Base-by-base conservation (phyloP, 2,329 filamentous ascomycete genomes). In the Clonostachys sp. region DNA sequence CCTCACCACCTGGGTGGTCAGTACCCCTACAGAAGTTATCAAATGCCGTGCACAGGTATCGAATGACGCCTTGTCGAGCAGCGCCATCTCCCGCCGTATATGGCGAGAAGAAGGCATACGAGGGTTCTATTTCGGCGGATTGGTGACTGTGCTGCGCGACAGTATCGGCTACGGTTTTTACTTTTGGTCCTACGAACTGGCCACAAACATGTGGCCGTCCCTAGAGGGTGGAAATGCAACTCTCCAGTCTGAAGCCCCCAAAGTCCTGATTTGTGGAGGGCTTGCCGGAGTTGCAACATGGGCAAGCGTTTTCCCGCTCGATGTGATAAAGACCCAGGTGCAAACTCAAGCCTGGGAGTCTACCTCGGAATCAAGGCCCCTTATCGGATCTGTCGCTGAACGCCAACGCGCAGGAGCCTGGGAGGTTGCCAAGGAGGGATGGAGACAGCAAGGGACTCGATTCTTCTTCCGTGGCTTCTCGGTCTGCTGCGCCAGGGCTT, bases 81-180 rank as follows among this genome's bases (percentile, higher is more conserved):
- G 78, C 79, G 64, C 63, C 5, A 82, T 94, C 46, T 75, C 83
- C 3, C 79, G 75, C 45, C 72, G 81, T 18, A 80, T 89, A 24
- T 71, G 83, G 57, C 73, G 65, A 35, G 68, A 63, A 2, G 64
- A 74, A 46, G 81, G 86, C 5, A 73, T 89, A 5, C 73, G 76
- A 38, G 91, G 91, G 0, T 66, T 96, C 18, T 96, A 95, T 61
- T 78, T 84, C 51, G 92, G 91, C 17, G 92, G 92, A 17, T 74
- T 71, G 1, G 82, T 96, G 14, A 97, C 92, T 1, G 89, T 86
- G 46, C 62, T 92, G 39, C 78, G 92, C 44, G 92, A 97, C 66
- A 86, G 86, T 49, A 80, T 96, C 47, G 92, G 92, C n/a, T 97
- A 96, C 67, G 92, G 91, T 0, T 96, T 96, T 65, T 97, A 96